These are phyloP conservation scores for Ramaria sp. DNA, from an alignment of 768 basidiomycete species.

Conservation along the genomic window DNA sequence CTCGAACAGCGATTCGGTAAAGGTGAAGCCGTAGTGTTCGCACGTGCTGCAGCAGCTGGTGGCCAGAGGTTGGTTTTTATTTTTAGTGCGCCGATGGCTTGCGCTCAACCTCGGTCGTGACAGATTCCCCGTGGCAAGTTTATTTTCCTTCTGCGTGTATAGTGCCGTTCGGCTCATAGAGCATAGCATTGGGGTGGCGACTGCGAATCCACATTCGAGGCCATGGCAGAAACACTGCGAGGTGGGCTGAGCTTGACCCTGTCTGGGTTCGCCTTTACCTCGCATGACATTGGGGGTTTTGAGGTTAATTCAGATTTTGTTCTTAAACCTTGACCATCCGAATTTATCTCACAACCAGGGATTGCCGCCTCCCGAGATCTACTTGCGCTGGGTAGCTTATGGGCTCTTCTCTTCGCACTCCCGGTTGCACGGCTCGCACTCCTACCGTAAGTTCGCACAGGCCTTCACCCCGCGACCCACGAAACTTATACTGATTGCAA, in stretches of 20 bases:
- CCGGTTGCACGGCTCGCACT: constrained; percentile 25
- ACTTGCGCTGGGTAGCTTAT: constrained; percentile 69
- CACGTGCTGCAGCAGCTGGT: constrained; percentile 23
- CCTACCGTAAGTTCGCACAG: constrained; percentile 18
- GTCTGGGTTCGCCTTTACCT: constrained; percentile 24
- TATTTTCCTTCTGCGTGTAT: not conserved
- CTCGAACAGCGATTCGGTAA: constrained; percentile 19
- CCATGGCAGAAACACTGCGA: constrained; percentile 26
- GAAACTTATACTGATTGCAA: not conserved
- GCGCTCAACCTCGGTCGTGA: not conserved
- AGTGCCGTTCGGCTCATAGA: not conserved
- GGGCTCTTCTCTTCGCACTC: constrained; percentile 50
- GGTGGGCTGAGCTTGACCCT: constrained; percentile 23
- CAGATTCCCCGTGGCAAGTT: constrained; percentile 24
- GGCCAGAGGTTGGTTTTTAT: constrained; percentile 17
- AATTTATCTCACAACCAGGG: constrained; percentile 26
- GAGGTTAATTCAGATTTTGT: constrained; percentile 15
- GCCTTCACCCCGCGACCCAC: not conserved
- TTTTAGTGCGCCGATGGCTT: not conserved
- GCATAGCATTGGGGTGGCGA: constrained; percentile 20
- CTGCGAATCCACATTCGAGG: constrained; percentile 25
- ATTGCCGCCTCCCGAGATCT: constrained; percentile 55
- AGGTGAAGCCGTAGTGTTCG: constrained; percentile 23
- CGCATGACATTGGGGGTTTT: constrained; percentile 27
- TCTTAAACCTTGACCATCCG: not conserved